These are phyloP conservation scores for Daldinia loculata DNA, from an alignment of 495 filamentous ascomycete species.

Conservation along the genomic window DNA sequence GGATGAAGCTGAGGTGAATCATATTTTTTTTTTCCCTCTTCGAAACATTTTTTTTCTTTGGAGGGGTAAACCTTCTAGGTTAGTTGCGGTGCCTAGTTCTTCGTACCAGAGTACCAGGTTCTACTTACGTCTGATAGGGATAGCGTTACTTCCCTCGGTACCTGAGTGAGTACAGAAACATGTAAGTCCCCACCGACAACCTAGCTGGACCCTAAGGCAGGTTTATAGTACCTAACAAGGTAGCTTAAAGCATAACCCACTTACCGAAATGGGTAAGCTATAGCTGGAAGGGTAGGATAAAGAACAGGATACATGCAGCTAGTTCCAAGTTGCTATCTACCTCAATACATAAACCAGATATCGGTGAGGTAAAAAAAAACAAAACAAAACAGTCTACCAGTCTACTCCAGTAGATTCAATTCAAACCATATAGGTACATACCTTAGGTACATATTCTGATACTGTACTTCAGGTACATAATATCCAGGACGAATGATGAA, in stretches of 20 bases:
- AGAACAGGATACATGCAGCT: neutral
- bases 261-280: slow-evolving; percentile 38
- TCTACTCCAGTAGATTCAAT: slow-evolving; percentile 18
- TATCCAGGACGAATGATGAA: slow-evolving; percentile 41
- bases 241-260: slow-evolving; percentile 40
- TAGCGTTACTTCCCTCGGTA: neutral
- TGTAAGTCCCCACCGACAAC: slow-evolving; percentile 25
- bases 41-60: slow-evolving; percentile 19
- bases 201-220: slow-evolving; percentile 36
- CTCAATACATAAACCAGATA: neutral
- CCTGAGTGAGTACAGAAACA: slow-evolving; percentile 15
- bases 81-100: slow-evolving; percentile 2
- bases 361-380: neutral
- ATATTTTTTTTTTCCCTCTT: slow-evolving; percentile 28
- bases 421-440: slow-evolving; percentile 12
- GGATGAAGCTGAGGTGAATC: slow-evolving; percentile 39
- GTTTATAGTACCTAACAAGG: slow-evolving; percentile 20
- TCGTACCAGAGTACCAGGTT: slow-evolving; percentile 13
- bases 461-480: slow-evolving; percentile 9
- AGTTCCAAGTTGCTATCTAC: neutral
- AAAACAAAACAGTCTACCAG: neutral
- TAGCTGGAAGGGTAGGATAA: slow-evolving; percentile 2
- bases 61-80: slow-evolving; percentile 30
- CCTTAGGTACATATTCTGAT: neutral
- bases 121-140: slow-evolving; percentile 6